Base-by-base conservation (phyloP, 768 basidiomycete species). In the Leccinum boreale region DNA sequence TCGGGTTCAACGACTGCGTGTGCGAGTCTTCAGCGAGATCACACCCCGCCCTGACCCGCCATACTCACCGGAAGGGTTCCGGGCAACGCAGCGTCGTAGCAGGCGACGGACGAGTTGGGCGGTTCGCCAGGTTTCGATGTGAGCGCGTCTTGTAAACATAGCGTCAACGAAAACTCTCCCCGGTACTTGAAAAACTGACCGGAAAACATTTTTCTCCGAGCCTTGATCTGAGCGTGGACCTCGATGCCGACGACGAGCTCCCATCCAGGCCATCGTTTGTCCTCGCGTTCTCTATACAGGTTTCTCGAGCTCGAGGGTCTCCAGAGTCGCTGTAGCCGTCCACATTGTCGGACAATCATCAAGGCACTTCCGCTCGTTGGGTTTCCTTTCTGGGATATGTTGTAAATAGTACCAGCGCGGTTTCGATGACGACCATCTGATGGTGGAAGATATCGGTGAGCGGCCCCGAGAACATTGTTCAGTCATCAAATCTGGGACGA, bases 171-270 rank as follows among this genome's bases (percentile, higher is more conserved):
- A 26, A 28, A 15, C 3, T 7, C 26, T 28, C 17, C 19, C 15
- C 6, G 15, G n/a, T 24, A n/a, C 5, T 2, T 4, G 29, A 0
- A 31, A 15, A 10, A 73, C 81, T 60, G 23, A 85, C 85, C 66
- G 36, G 94, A 98, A 73, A 99, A 98, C 24, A 99, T 80, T 73
- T 99, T 99, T 56, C 78, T 75, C 56, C 86, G 83, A 3, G 93
- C 87, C 72, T 89, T 91, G 67, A 99, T 84, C 70, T 98, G 96
- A 0, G 94, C 92, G 68, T 98, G 97, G 5, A 96, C 91, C 68
- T 99, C 97, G 49, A 99, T 87, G 15, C 97, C 97, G 31, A 98
- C 85, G 42, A 96, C 78, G 19, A 97, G 87, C 62, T 88, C 81
- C 92, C 92, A 98, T 21, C 87, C 93, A 15, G 87, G 88, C 90